Conservation (phyloP, 1,284 basidiomycete genomes). For the Cryptococcus jaspeensis region DNA sequence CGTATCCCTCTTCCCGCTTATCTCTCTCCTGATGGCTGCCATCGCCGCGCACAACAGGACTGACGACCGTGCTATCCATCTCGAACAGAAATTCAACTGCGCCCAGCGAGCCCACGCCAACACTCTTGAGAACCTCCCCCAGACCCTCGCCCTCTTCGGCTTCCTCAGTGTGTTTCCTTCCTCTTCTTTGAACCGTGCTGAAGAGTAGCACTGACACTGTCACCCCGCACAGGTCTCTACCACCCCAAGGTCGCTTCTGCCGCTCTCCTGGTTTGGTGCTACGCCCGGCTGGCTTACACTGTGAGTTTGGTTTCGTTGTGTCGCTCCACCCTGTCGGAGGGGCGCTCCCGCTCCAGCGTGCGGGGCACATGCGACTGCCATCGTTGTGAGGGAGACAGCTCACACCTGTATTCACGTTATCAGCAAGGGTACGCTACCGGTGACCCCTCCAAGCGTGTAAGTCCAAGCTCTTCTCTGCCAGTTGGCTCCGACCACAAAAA, state of each 20-base stretch:
- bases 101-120: constrained; percentile 44
- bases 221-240: constrained; percentile 29
- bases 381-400: not conserved
- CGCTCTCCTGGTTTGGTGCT: constrained; percentile 21
- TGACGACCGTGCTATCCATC: not conserved
- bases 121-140: constrained; percentile 42
- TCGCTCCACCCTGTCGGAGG: not conserved
- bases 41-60: not conserved
- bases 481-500: not conserved
- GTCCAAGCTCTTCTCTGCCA: not conserved
- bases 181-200: not conserved
- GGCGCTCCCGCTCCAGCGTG: not conserved
- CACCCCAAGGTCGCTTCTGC: constrained; percentile 35
- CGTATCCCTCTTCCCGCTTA: constrained; percentile 7
- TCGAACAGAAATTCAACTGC: constrained; percentile 44
- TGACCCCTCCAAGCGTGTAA: constrained; percentile 21
- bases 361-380: not conserved
- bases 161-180: constrained; percentile 31
- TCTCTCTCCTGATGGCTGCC: not conserved
- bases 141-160: constrained; percentile 24
- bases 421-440: constrained; percentile 33
- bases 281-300: constrained; percentile 37
- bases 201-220: not conserved
- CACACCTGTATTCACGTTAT: not conserved
- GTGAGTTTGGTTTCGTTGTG: constrained; percentile 19